A percentile compares a stretch with the other conserved stretches of the same genome.
These are phyloP conservation scores for Craspedostauros australis DNA, from an alignment of 108 stramenopile species.

Conservation along the genomic window DNA sequence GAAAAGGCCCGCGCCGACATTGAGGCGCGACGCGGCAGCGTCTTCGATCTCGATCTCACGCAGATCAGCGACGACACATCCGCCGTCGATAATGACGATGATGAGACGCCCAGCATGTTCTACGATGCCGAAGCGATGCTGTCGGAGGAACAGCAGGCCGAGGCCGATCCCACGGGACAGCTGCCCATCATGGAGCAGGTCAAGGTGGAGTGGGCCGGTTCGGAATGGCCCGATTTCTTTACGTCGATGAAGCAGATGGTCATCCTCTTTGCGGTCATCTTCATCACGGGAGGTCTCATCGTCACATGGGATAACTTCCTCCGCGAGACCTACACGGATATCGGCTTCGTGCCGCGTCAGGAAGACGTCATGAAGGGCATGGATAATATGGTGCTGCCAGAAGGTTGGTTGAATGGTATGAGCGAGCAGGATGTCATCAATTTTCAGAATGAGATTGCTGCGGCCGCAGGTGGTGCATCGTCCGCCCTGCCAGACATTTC, in stretches of 20 bases:
- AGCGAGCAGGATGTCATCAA: constrained; percentile 19
- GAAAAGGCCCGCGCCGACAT: constrained; percentile 39
- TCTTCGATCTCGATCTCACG: constrained; percentile 45
- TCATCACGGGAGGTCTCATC: constrained; percentile 50
- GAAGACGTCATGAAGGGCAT: constrained; percentile 26
- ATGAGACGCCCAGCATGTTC: constrained; percentile 34
- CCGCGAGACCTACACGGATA: constrained; percentile 38
- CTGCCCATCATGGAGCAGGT: constrained; percentile 49
- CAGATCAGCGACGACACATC: constrained; percentile 49
- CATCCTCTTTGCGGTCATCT: constrained; percentile 48
- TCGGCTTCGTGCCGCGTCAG: constrained; percentile 55
- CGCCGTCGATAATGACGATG: constrained; percentile 13
- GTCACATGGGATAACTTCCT: constrained; percentile 51
- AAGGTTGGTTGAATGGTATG: constrained; percentile 18
- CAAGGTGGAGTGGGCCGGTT: constrained; percentile 37
- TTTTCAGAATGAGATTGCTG: constrained; percentile 4
- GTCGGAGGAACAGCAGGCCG: constrained; percentile 66
- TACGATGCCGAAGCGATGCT: constrained; percentile 70
- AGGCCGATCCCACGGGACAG: constrained; percentile 62
- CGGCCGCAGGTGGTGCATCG: constrained; percentile 6
- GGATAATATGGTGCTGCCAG: constrained; percentile 15
- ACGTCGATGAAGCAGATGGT: constrained; percentile 48
- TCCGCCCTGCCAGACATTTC: neutral
- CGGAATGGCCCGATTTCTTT: constrained; percentile 46
- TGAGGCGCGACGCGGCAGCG: constrained; percentile 5